phyloP scores from a whole-genome alignment of 2,329 filamentous ascomycete genomes.

The Hypoxylon sp. region DNA sequence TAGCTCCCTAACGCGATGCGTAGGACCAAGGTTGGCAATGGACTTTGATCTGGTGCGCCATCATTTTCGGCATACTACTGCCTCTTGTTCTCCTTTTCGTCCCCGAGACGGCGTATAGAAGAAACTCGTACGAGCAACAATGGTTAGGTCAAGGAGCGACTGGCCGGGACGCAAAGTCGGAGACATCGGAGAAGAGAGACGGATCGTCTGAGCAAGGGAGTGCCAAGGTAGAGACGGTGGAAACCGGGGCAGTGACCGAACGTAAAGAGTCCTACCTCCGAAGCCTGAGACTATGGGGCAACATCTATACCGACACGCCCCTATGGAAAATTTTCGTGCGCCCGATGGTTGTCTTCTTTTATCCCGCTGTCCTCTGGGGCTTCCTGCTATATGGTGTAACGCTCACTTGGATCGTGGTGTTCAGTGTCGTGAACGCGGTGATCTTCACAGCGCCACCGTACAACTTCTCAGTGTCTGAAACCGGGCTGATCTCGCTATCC shows the following conservation, averaged over 20 bases:
- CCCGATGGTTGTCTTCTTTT: constrained; percentile 63
- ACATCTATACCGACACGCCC: constrained; percentile 54
- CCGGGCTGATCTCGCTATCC: constrained; percentile 64
- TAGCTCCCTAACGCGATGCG: constrained; percentile 20
- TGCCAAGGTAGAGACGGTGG: constrained; percentile 35
- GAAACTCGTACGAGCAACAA: constrained; percentile 47
- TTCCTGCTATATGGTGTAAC: constrained; percentile 62
- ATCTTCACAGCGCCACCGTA: constrained; percentile 65
- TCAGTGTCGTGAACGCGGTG: constrained; percentile 61
- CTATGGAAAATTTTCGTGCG: constrained; percentile 57
- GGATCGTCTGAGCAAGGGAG: constrained; percentile 36
- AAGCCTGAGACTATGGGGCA: constrained; percentile 54
- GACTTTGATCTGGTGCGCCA: constrained; percentile 62
- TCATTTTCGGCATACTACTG: constrained; percentile 59
- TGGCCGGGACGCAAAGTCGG: constrained; percentile 35
- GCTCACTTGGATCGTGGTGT: constrained; percentile 58
- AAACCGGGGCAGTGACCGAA: constrained; percentile 46
- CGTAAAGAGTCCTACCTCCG: constrained; percentile 52
- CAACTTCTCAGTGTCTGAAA: constrained; percentile 63
- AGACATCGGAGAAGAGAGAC: constrained; percentile 43
- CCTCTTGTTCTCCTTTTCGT: constrained; percentile 62
- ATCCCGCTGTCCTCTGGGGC: constrained; percentile 64
- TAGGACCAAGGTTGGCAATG: constrained; percentile 57
- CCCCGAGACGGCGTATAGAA: constrained; percentile 63
- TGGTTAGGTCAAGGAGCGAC: constrained; percentile 18